A percentile compares a stretch with the other conserved stretches of the same genome.
Conservation (phyloP, 1,139 yeast species). For the Scheffersomyces segobiensis region DNA sequence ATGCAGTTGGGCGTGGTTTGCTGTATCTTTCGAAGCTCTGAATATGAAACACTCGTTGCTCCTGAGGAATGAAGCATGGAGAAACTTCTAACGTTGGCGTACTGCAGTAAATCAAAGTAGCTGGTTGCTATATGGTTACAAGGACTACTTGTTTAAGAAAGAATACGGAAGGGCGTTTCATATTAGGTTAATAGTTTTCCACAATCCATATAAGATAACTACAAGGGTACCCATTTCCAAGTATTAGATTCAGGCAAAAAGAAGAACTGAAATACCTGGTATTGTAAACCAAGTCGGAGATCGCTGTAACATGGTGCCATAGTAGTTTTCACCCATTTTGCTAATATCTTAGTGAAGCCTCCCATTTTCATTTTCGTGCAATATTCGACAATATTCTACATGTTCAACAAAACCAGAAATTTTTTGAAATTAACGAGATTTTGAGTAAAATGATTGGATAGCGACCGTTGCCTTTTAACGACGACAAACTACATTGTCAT, state of each 20-base stretch:
- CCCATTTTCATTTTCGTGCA: no score
- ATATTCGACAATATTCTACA: not conserved
- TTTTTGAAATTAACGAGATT: not conserved
- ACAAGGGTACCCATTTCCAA: not conserved
- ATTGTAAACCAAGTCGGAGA: not conserved
- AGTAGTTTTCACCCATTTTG: not conserved
- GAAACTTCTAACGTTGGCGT: not conserved
- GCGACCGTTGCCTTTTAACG: not conserved
- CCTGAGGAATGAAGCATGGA: not conserved
- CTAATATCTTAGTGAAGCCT: no score
- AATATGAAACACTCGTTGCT: not conserved
- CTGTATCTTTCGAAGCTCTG: not conserved
- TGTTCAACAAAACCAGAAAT: not conserved
- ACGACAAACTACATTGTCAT: no score
- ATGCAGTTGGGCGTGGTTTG: not conserved
- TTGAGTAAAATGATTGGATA: not conserved
- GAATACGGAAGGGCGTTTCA: not conserved
- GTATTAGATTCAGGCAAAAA: not conserved
- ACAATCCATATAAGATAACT: not conserved
- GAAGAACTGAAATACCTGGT: not conserved
- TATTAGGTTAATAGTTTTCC: not conserved
- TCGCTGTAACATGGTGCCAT: not conserved
- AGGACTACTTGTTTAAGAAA: not conserved
- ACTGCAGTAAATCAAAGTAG: not conserved
- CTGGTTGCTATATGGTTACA: not conserved